Evolutionary conservation across 2,329 filamentous ascomycete species (phyloP).

Genomic region (Cytospora chrysosperma): DNA sequence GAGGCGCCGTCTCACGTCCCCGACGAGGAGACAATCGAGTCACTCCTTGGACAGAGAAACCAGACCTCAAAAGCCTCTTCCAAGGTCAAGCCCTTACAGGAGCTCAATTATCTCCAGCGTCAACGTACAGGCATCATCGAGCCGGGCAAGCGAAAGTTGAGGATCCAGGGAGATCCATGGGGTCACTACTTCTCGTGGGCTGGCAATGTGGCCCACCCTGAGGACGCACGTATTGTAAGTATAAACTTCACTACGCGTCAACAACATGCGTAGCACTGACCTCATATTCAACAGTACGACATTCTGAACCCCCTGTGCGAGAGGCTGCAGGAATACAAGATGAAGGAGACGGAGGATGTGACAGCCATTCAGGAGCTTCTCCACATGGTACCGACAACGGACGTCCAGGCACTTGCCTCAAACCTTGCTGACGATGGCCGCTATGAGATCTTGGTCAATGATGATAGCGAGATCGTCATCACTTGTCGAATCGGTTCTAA

Average conservation of each 20-base stretch:
- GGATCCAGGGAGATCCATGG: constrained; percentile 18
- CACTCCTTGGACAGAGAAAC: constrained; percentile 9
- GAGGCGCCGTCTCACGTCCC: constrained; percentile 11
- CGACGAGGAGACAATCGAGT: constrained; percentile 16
- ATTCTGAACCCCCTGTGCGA: not conserved
- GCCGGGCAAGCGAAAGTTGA: constrained; percentile 7
- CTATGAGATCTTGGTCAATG: not conserved
- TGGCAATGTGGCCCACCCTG: constrained; percentile 20
- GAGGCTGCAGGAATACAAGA: not conserved
- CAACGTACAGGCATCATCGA: constrained; percentile 3
- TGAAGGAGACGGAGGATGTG: not conserved
- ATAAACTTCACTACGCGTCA: too few species aligned
- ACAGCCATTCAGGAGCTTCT: not conserved
- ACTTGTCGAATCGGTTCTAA: not conserved
- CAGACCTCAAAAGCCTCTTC: not conserved
- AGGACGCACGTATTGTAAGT: constrained; percentile 18
- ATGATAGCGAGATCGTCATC: not conserved
- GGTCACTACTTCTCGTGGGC: constrained; percentile 20
- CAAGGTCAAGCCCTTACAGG: constrained; percentile 9
- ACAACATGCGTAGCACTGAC: too few species aligned
- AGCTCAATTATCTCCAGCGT: constrained; percentile 8
- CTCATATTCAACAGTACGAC: too few species aligned
- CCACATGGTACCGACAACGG: not conserved
- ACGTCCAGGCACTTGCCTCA: not conserved
- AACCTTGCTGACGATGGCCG: not conserved